Percentiles rank a stretch among this genome's conserved stretches.
Conservation (phyloP, 1,139 yeast species). For the Geotrichum europaeum region DNA sequence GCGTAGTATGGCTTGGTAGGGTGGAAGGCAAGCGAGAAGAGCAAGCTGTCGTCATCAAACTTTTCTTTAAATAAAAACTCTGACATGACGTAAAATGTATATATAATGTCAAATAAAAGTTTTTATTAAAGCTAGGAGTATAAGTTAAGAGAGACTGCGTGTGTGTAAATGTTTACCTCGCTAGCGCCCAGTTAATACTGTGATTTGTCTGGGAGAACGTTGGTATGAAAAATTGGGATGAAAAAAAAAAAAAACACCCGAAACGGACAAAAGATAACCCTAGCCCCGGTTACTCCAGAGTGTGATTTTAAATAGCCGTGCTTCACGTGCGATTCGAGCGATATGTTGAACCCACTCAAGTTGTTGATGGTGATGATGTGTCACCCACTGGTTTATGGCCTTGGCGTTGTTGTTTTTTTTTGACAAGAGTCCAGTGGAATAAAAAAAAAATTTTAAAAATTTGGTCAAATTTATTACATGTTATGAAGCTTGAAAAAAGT, state of each 20-base stretch:
- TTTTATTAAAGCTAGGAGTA: too few relatives aligned
- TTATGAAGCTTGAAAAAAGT: background rate
- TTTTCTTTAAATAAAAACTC: slow-evolving; percentile 22
- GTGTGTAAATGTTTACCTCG: background rate
- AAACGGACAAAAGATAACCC: background rate
- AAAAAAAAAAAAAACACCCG: background rate
- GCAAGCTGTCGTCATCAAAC: slow-evolving; percentile 40
- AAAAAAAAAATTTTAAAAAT: too few relatives aligned
- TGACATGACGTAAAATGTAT: background rate
- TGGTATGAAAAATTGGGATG: background rate
- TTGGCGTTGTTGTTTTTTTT: too few relatives aligned
- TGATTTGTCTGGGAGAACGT: background rate
- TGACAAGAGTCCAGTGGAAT: background rate
- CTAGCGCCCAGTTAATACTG: background rate
- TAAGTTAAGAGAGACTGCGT: background rate
- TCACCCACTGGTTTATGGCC: too few relatives aligned
- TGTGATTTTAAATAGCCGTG: background rate
- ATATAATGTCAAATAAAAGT: background rate
- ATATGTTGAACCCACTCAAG: background rate
- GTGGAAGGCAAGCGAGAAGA: slow-evolving; percentile 75
- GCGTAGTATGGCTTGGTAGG: slow-evolving; percentile 62
- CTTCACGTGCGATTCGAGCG: background rate
- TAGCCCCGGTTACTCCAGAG: background rate
- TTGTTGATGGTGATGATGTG: too few relatives aligned
- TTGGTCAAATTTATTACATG: too few relatives aligned